Conservation (phyloP, 2,329 filamentous ascomycete species). For the Apiospora rasikravindrae region DNA sequence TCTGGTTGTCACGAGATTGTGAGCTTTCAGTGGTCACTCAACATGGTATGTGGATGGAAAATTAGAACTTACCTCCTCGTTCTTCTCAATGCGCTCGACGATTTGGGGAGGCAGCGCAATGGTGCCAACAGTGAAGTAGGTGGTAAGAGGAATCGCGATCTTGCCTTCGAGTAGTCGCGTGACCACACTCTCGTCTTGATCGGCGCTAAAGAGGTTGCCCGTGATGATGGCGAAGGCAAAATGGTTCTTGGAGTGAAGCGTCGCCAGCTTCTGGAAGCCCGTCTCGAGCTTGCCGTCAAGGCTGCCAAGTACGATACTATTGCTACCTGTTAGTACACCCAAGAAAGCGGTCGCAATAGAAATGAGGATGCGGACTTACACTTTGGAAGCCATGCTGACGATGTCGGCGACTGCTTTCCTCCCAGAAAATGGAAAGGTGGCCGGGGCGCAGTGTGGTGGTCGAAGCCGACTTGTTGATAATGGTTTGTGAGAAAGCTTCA, state of each 20-base stretch:
- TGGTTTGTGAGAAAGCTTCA: background rate
- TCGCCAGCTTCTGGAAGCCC: constrained; percentile 79
- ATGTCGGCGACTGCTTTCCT: constrained; percentile 18
- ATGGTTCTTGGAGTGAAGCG: constrained; percentile 83
- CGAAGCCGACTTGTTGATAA: background rate
- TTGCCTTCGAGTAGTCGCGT: constrained; percentile 72
- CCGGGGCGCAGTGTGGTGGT: background rate
- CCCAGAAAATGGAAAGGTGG: background rate
- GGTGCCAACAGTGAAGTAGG: constrained; percentile 86
- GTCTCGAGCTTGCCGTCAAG: constrained; percentile 78
- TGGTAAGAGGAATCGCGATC: constrained; percentile 77
- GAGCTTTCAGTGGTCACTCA: background rate
- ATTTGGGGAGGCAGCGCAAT: constrained; percentile 73
- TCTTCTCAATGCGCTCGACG: constrained; percentile 73
- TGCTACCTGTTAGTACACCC: constrained; percentile 21
- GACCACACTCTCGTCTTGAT: constrained; percentile 63
- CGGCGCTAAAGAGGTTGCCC: constrained; percentile 78
- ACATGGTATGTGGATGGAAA: background rate
- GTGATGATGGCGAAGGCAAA: constrained; percentile 86
- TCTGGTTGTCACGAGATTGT: constrained; percentile 39
- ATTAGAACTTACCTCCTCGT: constrained; percentile 56
- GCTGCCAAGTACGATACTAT: constrained; percentile 80
- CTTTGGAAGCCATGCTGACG: constrained; percentile 52
- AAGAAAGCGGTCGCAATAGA: background rate
- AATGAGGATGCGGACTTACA: constrained; percentile 40